These are phyloP conservation scores for Annulohypoxylon stygium DNA, from an alignment of 495 filamentous ascomycete species.

Conservation along the genomic window DNA sequence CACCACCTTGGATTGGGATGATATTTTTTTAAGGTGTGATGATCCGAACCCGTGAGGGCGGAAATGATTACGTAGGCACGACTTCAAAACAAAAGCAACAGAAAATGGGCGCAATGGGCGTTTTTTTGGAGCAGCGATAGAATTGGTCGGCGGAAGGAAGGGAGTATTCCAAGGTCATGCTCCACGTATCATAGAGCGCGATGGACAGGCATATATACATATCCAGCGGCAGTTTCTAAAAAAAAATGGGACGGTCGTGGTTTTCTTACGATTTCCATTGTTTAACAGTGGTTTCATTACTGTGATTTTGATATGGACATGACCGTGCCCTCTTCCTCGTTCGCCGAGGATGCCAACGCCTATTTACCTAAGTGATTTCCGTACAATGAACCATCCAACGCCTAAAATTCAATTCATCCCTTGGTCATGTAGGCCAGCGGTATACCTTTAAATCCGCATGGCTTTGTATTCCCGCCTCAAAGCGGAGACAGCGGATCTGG, in stretches of 20 bases:
- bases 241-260: not conserved
- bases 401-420: not conserved
- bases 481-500: too few species aligned
- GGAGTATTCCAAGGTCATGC: constrained; percentile 1
- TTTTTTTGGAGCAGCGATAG: constrained; percentile 30
- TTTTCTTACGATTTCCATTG: not conserved
- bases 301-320: too few species aligned
- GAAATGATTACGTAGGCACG: constrained; percentile 11
- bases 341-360: constrained; percentile 19
- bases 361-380: constrained; percentile 7
- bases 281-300: too few species aligned
- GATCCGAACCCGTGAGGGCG: constrained; percentile 1
- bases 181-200: constrained; percentile 22
- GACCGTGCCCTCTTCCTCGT: too few species aligned
- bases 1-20: constrained; percentile 30
- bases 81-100: constrained; percentile 1
- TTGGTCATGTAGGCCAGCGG: constrained; percentile 14
- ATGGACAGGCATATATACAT: constrained; percentile 27
- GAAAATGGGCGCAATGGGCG: constrained; percentile 23
- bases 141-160: constrained; percentile 16
- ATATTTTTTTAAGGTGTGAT: not conserved
- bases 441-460: too few species aligned
- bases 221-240: constrained; percentile 2
- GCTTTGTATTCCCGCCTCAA: too few species aligned
- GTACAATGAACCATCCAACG: constrained; percentile 1